phyloP scores from a whole-genome alignment of 116 monocot species.

The Phalaenopsis hybrid region DNA sequence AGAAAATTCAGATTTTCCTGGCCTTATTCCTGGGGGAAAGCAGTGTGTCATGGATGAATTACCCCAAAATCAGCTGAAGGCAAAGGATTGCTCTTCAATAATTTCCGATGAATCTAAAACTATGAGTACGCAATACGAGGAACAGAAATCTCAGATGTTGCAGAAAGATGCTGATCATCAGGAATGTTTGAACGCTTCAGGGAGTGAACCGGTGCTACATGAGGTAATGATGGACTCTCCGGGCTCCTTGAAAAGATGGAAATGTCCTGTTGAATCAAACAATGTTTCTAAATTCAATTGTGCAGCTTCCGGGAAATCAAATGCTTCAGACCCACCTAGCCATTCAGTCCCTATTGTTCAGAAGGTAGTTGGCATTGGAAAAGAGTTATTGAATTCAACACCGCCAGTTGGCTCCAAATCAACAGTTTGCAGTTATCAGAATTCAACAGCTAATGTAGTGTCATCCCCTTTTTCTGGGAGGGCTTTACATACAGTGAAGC shows the following conservation, averaged over 20 bases:
- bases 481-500: conserved; percentile 15
- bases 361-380: conserved; percentile 24
- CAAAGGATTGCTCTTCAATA: conserved; percentile 3
- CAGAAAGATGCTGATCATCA: conserved; percentile 16
- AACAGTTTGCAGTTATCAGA: conserved; percentile 19
- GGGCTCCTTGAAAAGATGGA: neutral
- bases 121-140: conserved; percentile 10
- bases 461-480: conserved; percentile 23
- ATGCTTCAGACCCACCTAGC: conserved; percentile 3
- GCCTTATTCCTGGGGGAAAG: conserved; percentile 4
- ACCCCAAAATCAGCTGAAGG: conserved; percentile 10
- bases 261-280: conserved; percentile 14
- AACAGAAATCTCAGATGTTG: conserved; percentile 16
- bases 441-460: conserved; percentile 9
- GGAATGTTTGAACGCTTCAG: conserved; percentile 10
- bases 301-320: conserved; percentile 16
- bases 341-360: conserved; percentile 4
- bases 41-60: conserved; percentile 4
- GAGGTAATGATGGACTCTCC: conserved; percentile 11
- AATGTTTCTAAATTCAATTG: conserved; percentile 11
- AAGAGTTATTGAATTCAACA: conserved; percentile 27
- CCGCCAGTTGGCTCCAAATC: conserved; percentile 16
- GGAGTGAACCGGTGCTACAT: conserved; percentile 10
- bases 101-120: neutral
- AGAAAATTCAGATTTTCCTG: conserved; percentile 2